phyloP scores from a whole-genome alignment of 805 yeast species.

The Ogataea neopini region DNA sequence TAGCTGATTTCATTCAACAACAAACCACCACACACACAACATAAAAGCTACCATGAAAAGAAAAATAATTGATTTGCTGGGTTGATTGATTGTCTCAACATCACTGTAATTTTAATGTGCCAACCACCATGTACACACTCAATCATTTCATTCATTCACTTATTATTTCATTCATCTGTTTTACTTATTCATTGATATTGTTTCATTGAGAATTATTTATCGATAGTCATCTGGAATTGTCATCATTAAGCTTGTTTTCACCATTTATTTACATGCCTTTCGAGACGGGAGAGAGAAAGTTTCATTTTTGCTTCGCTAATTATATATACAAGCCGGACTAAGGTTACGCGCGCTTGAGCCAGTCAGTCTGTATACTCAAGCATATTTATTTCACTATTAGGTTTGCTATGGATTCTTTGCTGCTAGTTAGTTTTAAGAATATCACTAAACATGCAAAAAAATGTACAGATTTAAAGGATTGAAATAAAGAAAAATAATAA shows the following conservation, averaged over 20 bases:
- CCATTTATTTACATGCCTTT: not conserved
- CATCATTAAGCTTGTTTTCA: constrained; percentile 1
- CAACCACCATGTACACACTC: not conserved
- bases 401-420: constrained; percentile 4
- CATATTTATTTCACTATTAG: constrained; percentile 2
- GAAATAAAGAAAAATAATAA: not conserved
- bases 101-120: constrained; percentile 8
- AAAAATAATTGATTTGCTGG: not conserved
- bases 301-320: constrained; percentile 5
- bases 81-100: not conserved
- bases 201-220: not conserved
- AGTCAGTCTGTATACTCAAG: not conserved
- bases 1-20: constrained; percentile 6
- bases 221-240: constrained; percentile 1
- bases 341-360: not conserved
- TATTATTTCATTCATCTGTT: not conserved
- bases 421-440: constrained; percentile 2
- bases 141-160: not conserved
- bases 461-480: not conserved
- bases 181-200: not conserved
- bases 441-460: not conserved
- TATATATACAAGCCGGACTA: not conserved
- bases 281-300: not conserved
- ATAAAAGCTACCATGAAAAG: not conserved
- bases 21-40: not conserved